phyloP scores from a whole-genome alignment of 176 grass and related monocot species.

The Chloris gayana region DNA sequence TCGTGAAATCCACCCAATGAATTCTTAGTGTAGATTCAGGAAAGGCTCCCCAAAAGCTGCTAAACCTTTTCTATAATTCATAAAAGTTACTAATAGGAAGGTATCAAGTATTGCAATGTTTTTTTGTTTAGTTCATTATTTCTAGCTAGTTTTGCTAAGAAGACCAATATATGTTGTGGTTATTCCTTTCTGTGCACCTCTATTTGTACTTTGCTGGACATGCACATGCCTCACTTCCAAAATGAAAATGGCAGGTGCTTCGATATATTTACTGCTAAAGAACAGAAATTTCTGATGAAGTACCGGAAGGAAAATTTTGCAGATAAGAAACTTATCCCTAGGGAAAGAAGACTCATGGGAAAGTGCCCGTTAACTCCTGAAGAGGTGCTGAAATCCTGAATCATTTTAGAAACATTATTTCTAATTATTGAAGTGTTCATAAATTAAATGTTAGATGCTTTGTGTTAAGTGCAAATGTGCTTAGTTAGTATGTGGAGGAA shows the following conservation, averaged over 20 bases:
- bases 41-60: neutral
- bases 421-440: slow-evolving; percentile 16
- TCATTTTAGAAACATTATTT: slow-evolving; percentile 32
- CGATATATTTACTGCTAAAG: slow-evolving; percentile 84
- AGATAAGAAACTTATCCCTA: slow-evolving; percentile 71
- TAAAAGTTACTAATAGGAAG: slow-evolving; percentile 16
- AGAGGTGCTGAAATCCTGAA: slow-evolving; percentile 62
- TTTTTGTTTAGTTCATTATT: neutral
- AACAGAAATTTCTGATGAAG: slow-evolving; percentile 87
- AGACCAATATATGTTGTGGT: neutral
- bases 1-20: neutral
- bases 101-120: neutral
- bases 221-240: slow-evolving; percentile 1
- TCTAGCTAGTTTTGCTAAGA: slow-evolving; percentile 21
- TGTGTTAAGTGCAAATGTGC: neutral
- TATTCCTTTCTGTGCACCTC: slow-evolving; percentile 9
- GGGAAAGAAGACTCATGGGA: slow-evolving; percentile 77
- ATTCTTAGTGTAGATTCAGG: neutral
- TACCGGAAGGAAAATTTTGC: slow-evolving; percentile 87
- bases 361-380: slow-evolving; percentile 99
- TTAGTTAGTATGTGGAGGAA: neutral
- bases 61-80: neutral
- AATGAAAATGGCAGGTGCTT: slow-evolving; percentile 71
- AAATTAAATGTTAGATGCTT: slow-evolving; percentile 24
- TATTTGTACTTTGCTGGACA: slow-evolving; percentile 3